Conservation (phyloP, 352 stramenopile species). For the Globisporangium orthogonon region DNA sequence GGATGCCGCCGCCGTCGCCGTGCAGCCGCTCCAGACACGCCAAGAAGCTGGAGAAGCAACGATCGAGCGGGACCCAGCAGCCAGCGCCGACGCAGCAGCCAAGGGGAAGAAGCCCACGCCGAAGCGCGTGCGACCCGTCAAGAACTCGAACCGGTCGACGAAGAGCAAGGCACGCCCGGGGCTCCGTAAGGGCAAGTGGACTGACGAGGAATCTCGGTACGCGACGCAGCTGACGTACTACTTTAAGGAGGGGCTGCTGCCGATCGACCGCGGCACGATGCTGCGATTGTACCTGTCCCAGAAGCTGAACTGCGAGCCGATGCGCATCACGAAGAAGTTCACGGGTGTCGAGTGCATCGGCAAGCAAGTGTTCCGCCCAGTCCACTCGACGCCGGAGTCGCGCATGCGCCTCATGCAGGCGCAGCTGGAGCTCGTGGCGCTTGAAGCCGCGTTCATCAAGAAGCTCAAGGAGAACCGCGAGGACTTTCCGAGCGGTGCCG, state of each 20-base stretch:
- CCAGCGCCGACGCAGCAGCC: conserved; percentile 6
- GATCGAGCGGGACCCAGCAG: neutral
- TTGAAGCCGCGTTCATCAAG: conserved; percentile 75
- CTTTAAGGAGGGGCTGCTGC: conserved; percentile 80
- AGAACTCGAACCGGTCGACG: conserved; percentile 59
- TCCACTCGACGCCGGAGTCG: conserved; percentile 56
- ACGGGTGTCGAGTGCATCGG: conserved; percentile 87
- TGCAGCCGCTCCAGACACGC: neutral
- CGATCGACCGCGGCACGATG: conserved; percentile 85
- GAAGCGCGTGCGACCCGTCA: conserved; percentile 47
- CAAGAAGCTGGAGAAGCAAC: neutral
- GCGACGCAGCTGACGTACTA: conserved; percentile 72
- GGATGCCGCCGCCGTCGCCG: neutral
- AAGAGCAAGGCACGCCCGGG: conserved; percentile 84
- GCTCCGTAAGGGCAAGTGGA: conserved; percentile 85
- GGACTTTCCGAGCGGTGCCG: conserved; percentile 41
- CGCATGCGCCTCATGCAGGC: conserved; percentile 66
- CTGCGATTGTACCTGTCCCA: conserved; percentile 87
- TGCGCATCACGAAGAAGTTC: conserved; percentile 93
- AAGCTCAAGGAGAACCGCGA: conserved; percentile 76
- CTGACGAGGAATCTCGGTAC: conserved; percentile 74
- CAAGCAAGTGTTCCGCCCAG: conserved; percentile 85
- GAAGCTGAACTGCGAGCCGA: conserved; percentile 90
- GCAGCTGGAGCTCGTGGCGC: conserved; percentile 58
- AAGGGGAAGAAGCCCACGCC: conserved; percentile 42